These are phyloP conservation scores for Populus tomentosa DNA, from an alignment of 441 rosid species.

Conservation along the genomic window DNA sequence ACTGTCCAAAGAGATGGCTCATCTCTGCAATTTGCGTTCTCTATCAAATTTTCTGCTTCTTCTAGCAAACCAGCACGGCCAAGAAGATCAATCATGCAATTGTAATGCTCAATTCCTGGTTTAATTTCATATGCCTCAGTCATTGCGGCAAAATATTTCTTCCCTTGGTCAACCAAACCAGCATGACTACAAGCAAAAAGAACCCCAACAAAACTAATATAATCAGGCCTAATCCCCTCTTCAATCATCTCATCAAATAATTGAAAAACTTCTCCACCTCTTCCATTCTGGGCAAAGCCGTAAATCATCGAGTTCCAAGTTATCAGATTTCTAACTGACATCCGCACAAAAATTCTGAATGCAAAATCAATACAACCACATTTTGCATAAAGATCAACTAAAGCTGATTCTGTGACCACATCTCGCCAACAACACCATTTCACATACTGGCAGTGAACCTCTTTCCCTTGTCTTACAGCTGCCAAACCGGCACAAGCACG, in stretches of 20 bases:
- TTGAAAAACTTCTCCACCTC: constrained; percentile 54
- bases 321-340: constrained; percentile 53
- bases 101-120: constrained; percentile 74
- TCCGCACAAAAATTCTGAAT: constrained; percentile 36
- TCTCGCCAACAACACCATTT: constrained; percentile 65
- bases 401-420: constrained; percentile 78
- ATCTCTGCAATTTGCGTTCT: constrained; percentile 50
- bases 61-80: constrained; percentile 81
- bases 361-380: constrained; percentile 67
- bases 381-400: constrained; percentile 80
- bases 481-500: constrained; percentile 85
- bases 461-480: constrained; percentile 65
- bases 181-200: constrained; percentile 79
- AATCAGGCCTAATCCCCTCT: constrained; percentile 56
- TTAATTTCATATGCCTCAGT: constrained; percentile 39
- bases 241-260: constrained; percentile 51
- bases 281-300: constrained; percentile 85
- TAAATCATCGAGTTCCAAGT: constrained; percentile 82
- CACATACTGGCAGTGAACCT: constrained; percentile 76
- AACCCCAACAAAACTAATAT: constrained; percentile 66
- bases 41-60: constrained; percentile 71
- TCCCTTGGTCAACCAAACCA: constrained; percentile 66
- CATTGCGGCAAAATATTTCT: constrained; percentile 50
- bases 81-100: constrained; percentile 83
- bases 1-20: constrained; percentile 79